Base-by-base conservation (phyloP, 2,329 filamentous ascomycete genomes). In the Thielaviopsis punctulata region DNA sequence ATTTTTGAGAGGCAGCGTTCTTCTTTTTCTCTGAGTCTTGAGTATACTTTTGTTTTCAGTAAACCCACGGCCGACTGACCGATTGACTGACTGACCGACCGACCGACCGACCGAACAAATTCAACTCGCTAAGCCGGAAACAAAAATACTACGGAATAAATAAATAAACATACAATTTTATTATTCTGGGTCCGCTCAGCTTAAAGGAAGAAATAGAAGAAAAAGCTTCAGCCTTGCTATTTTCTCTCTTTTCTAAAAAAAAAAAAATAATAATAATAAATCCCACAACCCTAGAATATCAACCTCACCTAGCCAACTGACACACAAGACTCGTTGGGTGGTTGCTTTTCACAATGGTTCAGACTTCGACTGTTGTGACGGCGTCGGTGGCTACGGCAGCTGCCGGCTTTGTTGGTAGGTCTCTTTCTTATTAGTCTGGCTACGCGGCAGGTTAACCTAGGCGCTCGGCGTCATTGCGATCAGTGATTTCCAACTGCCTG, bases 351-450 rank as follows among this genome's bases (percentile, higher is more conserved):
- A 62, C 57, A 54, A 70, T 70, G 68, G 67, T 75, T 57, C 71
- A 74, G 64, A 66, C 71, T 56, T 70, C 68, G 57, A 76, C 71
- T 58, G 62, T 80, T 63, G 72, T 77, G 65, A 78, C 76, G 63
- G 75, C 77, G 64, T 76, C 76, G 53, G 72, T 78, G 62, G 77
- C 76, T 62, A 77, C 76, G 48, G 66, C 75, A 58, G 76, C 76
- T 53, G 76, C 77, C 50, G 77, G 75, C 58, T 57, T 80, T 52
- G 61, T 80, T 60, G 78, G 79, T 82, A 72, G 62, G 66, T 66
- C 46, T 33, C 8, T 10, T 9, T 4, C n/a, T n/a, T n/a, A n/a
- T n/a, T n/a, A n/a, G n/a, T n/a, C n/a, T n/a, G n/a, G n/a, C n/a
- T n/a, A n/a, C n/a, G n/a, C n/a, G n/a, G n/a, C n/a, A n/a, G n/a